phyloP scores from a whole-genome alignment of 805 yeast species.

The Candida fluviatilis region DNA sequence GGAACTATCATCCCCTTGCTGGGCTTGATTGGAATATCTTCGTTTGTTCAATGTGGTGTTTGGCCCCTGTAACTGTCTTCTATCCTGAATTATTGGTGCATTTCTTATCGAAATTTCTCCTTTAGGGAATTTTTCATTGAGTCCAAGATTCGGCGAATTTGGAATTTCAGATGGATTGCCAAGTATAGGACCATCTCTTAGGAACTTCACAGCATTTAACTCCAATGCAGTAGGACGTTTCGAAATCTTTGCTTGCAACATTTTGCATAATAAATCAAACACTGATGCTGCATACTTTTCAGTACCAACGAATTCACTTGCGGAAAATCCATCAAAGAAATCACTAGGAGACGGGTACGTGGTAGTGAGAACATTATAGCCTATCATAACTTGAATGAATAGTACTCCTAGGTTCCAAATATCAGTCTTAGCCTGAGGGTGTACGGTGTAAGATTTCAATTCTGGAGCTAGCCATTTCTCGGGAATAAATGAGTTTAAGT shows the following conservation, averaged over 20 bases:
- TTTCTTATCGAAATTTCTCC: slow-evolving; percentile 45
- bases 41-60: slow-evolving; percentile 8
- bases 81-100: slow-evolving; percentile 41
- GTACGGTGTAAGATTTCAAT: slow-evolving; percentile 36
- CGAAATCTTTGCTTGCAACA: slow-evolving; percentile 62
- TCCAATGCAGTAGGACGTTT: slow-evolving; percentile 83
- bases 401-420: slow-evolving; percentile 90
- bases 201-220: slow-evolving; percentile 74
- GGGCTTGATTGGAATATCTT: slow-evolving; percentile 21
- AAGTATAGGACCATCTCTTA: slow-evolving; percentile 62
- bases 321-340: slow-evolving; percentile 22
- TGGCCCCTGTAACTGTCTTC: slow-evolving; percentile 6
- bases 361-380: slow-evolving; percentile 60
- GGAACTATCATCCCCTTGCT: slow-evolving; percentile 6
- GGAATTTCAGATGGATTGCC: slow-evolving; percentile 12
- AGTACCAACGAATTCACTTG: slow-evolving; percentile 47
- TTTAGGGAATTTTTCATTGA: neutral
- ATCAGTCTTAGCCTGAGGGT: slow-evolving; percentile 79
- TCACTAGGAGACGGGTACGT: slow-evolving; percentile 46
- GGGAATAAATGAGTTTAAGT: slow-evolving; percentile 15
- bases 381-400: slow-evolving; percentile 42
- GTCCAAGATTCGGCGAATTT: neutral
- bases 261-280: slow-evolving; percentile 58
- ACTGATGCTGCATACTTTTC: slow-evolving; percentile 63
- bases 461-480: slow-evolving; percentile 82